Evolutionary conservation across 805 yeast species (phyloP).

Genomic region (Phaffomyces thermotolerans): DNA sequence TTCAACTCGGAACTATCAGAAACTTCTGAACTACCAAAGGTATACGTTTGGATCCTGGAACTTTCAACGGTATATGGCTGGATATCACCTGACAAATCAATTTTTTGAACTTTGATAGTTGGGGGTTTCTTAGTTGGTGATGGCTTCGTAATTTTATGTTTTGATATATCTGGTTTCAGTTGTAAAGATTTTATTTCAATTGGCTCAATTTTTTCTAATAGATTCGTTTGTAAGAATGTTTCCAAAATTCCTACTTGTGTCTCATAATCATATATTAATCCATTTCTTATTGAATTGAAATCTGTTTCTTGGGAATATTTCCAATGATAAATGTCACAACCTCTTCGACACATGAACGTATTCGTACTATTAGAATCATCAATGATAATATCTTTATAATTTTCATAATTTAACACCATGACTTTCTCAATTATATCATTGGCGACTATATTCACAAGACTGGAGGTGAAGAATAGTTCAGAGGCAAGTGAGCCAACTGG

Average conservation of each 20-base stretch:
- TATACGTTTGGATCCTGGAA: no score
- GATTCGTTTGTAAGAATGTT: constrained; percentile 8
- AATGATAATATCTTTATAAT: constrained; percentile 27
- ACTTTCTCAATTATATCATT: constrained; percentile 38
- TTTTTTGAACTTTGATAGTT: no score
- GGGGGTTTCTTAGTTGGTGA: neutral
- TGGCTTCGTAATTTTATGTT: neutral
- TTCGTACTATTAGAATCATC: constrained; percentile 30
- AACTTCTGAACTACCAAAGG: no score
- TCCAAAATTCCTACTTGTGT: constrained; percentile 22
- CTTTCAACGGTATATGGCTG: no score
- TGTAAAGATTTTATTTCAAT: neutral
- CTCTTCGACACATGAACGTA: constrained; percentile 26
- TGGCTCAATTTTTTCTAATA: neutral
- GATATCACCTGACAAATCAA: no score
- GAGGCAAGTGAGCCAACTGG: constrained; percentile 25
- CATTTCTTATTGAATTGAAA: constrained; percentile 16
- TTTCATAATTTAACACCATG: constrained; percentile 33
- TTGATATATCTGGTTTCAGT: neutral
- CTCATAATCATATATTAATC: constrained; percentile 20
- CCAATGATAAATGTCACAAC: constrained; percentile 28
- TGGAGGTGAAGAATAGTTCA: constrained; percentile 53
- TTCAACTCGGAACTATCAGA: no score
- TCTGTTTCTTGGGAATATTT: constrained; percentile 19
- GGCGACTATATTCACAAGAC: constrained; percentile 36